Evolutionary conservation across 495 filamentous ascomycete genomes (phyloP), one percentile per base, ranked within the genome.

Genomic region (Annulohypoxylon stygium): DNA sequence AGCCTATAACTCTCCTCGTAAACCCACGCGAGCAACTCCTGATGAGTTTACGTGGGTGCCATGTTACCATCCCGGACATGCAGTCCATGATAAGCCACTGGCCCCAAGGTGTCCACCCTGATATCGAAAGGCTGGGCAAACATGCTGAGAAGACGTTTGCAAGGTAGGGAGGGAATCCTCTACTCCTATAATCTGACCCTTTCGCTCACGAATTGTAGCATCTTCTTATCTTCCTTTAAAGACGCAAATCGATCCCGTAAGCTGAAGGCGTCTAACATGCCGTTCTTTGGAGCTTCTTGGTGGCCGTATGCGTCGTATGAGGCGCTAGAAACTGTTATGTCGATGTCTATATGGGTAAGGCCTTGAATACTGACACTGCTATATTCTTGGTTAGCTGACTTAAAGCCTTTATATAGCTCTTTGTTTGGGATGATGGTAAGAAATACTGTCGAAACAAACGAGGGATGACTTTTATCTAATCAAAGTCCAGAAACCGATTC

Each of bases 241-340:
- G 20, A 61, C 34, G 7, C 54, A 9, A 18, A 34, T 14, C 69
- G 69, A 10, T 18, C 61, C 12, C 61, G 55, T 4, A 61, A 16
- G 20, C 25, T 61, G 12, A 26, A 47, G 34, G 37, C 26, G 18
- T 34, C 34, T 2, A 34, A 71, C 33, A 10, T 65, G 36, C 14
- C 61, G 25, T 11, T 65, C 0, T 65, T 66, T 16, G 43, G 39
- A 3, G 69, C 61, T 25, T 54, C 69, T 12, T 71, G 69, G 69
- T 71, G 69, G 69, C 61, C 69, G 18, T 71, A 26, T 26, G 69
- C 69, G 37, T 30, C 69, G 33, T 71, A 65, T n/a, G 62, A 71
- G 12, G 55, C 53, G 4, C 37, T 71, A 16, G 12, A 55, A 18
- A 30, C 54, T 33, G 34, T 23, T 16, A 65, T 43, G 12, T 18